Percentiles rank a stretch among this genome's conserved stretches.
Evolutionary conservation across 768 basidiomycete genomes (phyloP).

Genomic region (Calocera cornea): DNA sequence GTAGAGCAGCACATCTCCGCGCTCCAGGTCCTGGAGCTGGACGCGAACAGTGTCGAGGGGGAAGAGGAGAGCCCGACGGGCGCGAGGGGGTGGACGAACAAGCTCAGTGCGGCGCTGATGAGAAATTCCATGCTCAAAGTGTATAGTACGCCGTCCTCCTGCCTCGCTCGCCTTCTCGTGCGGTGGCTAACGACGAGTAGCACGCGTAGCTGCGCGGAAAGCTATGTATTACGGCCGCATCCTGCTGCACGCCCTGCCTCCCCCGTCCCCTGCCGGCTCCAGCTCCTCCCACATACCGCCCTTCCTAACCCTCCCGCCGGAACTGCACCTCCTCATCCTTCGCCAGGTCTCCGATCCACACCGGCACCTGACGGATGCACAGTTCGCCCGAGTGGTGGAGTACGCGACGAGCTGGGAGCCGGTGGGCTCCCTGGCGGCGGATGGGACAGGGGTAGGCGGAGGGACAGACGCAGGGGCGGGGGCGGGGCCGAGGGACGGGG

Average conservation of each 20-base stretch:
- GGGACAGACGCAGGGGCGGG: no score
- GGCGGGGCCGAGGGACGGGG: no score
- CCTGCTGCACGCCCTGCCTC: conserved; percentile 23
- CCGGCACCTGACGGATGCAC: background rate
- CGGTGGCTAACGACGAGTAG: background rate
- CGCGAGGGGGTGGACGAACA: conserved; percentile 28
- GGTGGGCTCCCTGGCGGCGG: no score
- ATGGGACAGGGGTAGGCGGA: no score
- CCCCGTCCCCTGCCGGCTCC: background rate
- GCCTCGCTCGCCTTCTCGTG: background rate
- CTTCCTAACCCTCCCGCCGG: conserved; percentile 38
- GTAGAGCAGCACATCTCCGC: conserved; percentile 36
- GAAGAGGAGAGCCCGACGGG: background rate
- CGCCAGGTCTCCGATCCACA: background rate
- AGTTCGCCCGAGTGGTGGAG: background rate
- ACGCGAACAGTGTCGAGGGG: conserved; percentile 28
- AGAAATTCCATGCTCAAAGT: conserved; percentile 35
- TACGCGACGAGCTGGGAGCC: background rate
- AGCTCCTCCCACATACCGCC: conserved; percentile 10
- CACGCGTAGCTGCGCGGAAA: conserved; percentile 35
- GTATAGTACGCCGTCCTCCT: conserved; percentile 12
- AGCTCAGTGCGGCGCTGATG: conserved; percentile 25
- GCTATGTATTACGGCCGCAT: conserved; percentile 40
- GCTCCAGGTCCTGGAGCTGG: conserved; percentile 37
- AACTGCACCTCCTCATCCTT: conserved; percentile 45